Evolutionary conservation across 1,284 basidiomycete genomes (phyloP), one percentile per base, ranked within the genome.

Genomic region (Inonotus obliquus): DNA sequence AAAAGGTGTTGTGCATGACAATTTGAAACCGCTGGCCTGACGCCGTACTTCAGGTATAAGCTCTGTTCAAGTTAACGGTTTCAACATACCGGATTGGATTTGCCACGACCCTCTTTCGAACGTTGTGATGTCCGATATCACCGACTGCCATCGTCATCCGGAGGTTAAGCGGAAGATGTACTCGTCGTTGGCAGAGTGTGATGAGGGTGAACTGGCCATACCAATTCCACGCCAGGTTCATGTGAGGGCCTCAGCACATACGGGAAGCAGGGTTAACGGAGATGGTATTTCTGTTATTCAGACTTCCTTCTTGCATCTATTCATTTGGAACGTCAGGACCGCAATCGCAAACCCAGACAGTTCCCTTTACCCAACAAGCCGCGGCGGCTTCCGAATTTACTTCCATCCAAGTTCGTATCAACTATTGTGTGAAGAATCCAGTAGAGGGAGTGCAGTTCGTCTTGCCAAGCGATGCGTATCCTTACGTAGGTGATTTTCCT

Each of bases 131-230:
- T 84, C 75, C 27, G 87, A 92, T 63, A 79, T 90, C 3, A 82
- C 86, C 65, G 94, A 98, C 69, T 89, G 92, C 61, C 92, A 95
- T 69, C 83, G 85, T 47, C 95, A 98, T 75, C 92, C 94, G 6
- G 96, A 98, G 72, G 81, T 97, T 65, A 98, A 98, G 80, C 85
- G 96, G 59, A 92, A 89, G 75, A 75, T 97, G 35, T 99, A 94
- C 77, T 86, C 93, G 0, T 92, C 95, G 0, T 80, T 94, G 48
- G 86, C 92, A 61, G 96, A 98, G 68, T 85, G 87, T 49, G 93
- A 95, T 65, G 92, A 97, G 71, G 96, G 97, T 63, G 97, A 98
- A 74, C 75, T 99, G 44, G 93, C 93, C 14, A 94, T 99, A 68
- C 83, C 89, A 19, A 86, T 99, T 58, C 94, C 96, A 1, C 81